Conservation (phyloP, 73 alveolate species). For the Symbiodinium pilosum region DNA sequence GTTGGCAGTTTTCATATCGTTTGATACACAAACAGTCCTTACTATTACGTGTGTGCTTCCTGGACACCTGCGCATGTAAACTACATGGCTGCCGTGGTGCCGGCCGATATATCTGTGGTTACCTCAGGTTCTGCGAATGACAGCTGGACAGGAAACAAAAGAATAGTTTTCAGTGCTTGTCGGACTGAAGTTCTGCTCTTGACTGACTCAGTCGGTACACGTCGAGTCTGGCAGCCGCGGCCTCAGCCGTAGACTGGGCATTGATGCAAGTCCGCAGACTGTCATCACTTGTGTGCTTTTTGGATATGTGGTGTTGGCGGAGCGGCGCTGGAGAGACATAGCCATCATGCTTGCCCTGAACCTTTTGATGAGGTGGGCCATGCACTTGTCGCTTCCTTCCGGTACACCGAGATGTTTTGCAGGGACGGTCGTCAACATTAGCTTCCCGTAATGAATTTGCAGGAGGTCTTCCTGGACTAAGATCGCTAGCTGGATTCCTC, state of each 20-base stretch:
- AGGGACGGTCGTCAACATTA: too few species aligned
- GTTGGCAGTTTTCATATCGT: too few species aligned
- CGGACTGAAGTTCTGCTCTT: too few species aligned
- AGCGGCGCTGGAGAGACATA: not conserved
- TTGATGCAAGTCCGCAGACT: not conserved
- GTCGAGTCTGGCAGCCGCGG: not conserved
- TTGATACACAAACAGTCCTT: too few species aligned
- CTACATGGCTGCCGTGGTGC: slow-evolving; percentile 8
- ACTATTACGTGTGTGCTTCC: too few species aligned
- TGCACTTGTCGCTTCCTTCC: not conserved
- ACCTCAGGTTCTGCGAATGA: not conserved
- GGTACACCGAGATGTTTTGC: not conserved
- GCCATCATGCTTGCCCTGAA: not conserved
- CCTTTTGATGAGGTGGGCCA: not conserved
- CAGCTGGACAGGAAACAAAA: too few species aligned
- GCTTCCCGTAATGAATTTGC: too few species aligned
- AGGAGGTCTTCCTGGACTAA: too few species aligned
- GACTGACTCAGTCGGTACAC: not conserved
- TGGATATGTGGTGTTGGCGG: not conserved
- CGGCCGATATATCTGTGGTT: not conserved
- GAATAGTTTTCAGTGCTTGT: too few species aligned
- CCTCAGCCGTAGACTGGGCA: not conserved
- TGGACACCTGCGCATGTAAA: not conserved
- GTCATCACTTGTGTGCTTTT: not conserved
- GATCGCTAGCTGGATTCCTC: too few species aligned